Evolutionary conservation across 257 asterid genomes (phyloP).

Genomic region (Solanum chmielewskii): DNA sequence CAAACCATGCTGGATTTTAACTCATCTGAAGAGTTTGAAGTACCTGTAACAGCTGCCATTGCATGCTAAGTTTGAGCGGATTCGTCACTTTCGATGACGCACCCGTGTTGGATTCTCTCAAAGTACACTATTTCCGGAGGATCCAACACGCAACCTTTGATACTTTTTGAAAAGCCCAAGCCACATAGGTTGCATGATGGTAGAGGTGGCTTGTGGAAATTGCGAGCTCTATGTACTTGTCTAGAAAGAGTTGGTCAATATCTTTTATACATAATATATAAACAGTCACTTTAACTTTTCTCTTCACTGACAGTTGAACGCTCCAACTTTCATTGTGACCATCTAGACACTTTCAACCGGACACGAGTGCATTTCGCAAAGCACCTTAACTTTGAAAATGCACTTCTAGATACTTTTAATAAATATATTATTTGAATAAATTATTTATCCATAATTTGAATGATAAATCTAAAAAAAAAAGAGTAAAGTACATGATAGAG

Average conservation of each 20-base stretch:
- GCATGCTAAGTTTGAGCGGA: background rate
- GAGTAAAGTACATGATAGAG: rapidly evolving
- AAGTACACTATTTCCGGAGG: background rate
- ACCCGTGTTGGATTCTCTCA: background rate
- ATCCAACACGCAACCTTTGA: background rate
- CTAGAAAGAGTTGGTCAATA: background rate
- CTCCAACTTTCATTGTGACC: background rate
- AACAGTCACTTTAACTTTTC: background rate
- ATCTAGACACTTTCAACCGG: background rate
- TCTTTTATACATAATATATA: background rate
- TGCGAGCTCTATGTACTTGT: background rate
- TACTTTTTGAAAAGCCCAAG: background rate
- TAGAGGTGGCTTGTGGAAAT: background rate
- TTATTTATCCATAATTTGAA: too few relatives aligned
- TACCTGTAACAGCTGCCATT: background rate
- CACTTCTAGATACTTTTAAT: background rate
- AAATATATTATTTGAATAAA: rapidly evolving
- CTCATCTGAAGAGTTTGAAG: background rate
- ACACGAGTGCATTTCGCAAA: background rate
- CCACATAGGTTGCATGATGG: background rate
- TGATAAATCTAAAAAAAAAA: too few relatives aligned
- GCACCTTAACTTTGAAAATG: background rate
- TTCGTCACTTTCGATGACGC: background rate
- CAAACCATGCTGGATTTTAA: background rate
- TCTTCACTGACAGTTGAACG: background rate